Percentiles rank a stretch among this genome's conserved stretches.
Conservation (phyloP, 768 basidiomycete genomes). For the Amanita phalloides region DNA sequence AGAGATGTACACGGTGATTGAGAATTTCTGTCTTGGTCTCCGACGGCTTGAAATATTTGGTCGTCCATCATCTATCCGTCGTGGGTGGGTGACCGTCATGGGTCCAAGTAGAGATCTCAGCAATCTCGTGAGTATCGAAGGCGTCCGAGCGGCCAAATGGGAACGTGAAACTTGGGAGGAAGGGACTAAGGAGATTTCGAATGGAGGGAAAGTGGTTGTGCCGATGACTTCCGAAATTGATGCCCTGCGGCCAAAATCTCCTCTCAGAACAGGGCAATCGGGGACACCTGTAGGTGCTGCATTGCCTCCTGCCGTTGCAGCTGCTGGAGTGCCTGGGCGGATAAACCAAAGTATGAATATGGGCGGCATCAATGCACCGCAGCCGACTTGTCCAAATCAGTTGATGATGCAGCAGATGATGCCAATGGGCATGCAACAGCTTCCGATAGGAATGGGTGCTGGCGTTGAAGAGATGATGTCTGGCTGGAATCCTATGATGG, state of each 20-base stretch:
- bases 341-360: slow-evolving; percentile 7
- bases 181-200: slow-evolving; percentile 42
- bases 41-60: slow-evolving; percentile 90
- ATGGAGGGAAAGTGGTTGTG: slow-evolving; percentile 49
- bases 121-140: slow-evolving; percentile 23
- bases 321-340: slow-evolving; percentile 9
- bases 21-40: slow-evolving; percentile 94
- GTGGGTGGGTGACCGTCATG: slow-evolving; percentile 89
- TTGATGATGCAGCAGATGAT: slow-evolving; percentile 29
- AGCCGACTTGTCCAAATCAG: slow-evolving; percentile 13
- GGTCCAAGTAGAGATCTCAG: slow-evolving; percentile 49
- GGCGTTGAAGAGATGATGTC: slow-evolving; percentile 26
- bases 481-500: slow-evolving; percentile 24
- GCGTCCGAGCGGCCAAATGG: slow-evolving; percentile 40
- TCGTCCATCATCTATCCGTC: slow-evolving; percentile 55
- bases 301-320: slow-evolving; percentile 1
- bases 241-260: slow-evolving; percentile 76
- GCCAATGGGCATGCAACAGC: slow-evolving; percentile 23
- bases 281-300: slow-evolving; percentile 3
- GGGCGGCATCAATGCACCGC: neutral
- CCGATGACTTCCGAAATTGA: slow-evolving; percentile 77
- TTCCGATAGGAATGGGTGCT: slow-evolving; percentile 4
- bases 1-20: slow-evolving; percentile 91
- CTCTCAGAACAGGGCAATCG: slow-evolving; percentile 32
- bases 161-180: slow-evolving; percentile 56